These are phyloP conservation scores for Penicillium silybi DNA, from an alignment of 495 filamentous ascomycete genomes.

Conservation along the genomic window DNA sequence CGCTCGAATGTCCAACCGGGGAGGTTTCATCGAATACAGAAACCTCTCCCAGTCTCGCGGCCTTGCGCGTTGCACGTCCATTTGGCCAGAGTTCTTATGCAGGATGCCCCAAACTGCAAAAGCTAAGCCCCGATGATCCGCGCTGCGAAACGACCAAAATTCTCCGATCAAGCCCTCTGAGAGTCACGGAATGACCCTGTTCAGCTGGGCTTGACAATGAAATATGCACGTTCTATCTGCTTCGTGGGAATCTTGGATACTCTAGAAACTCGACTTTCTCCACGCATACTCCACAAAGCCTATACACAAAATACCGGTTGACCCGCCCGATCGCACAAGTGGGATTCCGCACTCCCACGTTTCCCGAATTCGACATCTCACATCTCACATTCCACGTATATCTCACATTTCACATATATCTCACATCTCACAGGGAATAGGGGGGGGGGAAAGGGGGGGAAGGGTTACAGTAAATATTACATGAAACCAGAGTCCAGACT, in stretches of 20 bases:
- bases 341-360: slow-evolving; percentile 6
- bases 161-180: slow-evolving; percentile 13
- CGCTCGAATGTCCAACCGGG: slow-evolving; percentile 3
- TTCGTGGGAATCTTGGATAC: not conserved
- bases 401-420: not conserved
- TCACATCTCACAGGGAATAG: slow-evolving; percentile 1
- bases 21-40: slow-evolving; percentile 12
- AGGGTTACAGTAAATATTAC: slow-evolving; percentile 4
- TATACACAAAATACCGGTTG: slow-evolving; percentile 1
- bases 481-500: not conserved
- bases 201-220: slow-evolving; percentile 4
- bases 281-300: slow-evolving; percentile 21
- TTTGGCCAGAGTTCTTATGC: slow-evolving; percentile 23
- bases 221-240: not conserved
- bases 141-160: slow-evolving; percentile 16
- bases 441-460: not conserved
- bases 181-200: no score
- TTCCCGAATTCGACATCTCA: not conserved
- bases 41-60: slow-evolving; percentile 17
- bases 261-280: not conserved
- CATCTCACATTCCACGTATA: not conserved
- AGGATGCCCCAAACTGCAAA: slow-evolving; percentile 31
- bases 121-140: slow-evolving; percentile 31
- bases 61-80: slow-evolving; percentile 26
- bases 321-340: slow-evolving; percentile 7